phyloP scores from a whole-genome alignment of 352 stramenopile genomes.

The Globisporangium ultimum region DNA sequence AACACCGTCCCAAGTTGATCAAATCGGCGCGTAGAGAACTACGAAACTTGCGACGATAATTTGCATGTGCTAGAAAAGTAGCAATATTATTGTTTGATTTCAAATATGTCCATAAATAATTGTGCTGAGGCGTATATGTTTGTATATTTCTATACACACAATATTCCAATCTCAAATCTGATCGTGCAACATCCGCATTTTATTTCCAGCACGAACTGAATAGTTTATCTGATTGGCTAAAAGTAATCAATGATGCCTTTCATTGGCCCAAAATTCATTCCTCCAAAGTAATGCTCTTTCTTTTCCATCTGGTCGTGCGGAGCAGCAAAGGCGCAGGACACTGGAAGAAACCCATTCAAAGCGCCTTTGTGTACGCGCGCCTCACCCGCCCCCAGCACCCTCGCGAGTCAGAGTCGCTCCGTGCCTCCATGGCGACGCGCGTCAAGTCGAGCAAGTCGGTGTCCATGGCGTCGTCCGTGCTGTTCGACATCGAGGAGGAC shows the following conservation, averaged over 20 bases:
- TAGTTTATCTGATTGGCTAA: neutral
- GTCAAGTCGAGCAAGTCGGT: slow-evolving; percentile 21
- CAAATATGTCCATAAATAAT: no score
- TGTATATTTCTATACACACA: no score
- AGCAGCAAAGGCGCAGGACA: neutral
- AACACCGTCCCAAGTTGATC: no score
- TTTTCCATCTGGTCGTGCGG: neutral
- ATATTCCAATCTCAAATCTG: no score
- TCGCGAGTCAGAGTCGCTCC: neutral
- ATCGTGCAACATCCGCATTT: no score
- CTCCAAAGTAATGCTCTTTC: neutral
- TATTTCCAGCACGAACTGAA: no score
- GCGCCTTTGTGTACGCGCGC: neutral
- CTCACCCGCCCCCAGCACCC: neutral
- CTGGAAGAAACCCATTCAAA: no score
- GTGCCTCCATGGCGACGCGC: slow-evolving; percentile 14
- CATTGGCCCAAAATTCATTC: neutral
- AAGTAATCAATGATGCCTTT: neutral
- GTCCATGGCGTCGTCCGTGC: slow-evolving; percentile 22
- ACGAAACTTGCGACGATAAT: no score
- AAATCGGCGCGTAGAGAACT: no score
- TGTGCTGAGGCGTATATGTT: no score
- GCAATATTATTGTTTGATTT: no score
- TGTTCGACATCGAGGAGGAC: slow-evolving; percentile 47
- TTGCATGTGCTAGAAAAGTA: no score